These are phyloP conservation scores for Cyclotella baltica DNA, from an alignment of 108 stramenopile genomes.

Conservation along the genomic window DNA sequence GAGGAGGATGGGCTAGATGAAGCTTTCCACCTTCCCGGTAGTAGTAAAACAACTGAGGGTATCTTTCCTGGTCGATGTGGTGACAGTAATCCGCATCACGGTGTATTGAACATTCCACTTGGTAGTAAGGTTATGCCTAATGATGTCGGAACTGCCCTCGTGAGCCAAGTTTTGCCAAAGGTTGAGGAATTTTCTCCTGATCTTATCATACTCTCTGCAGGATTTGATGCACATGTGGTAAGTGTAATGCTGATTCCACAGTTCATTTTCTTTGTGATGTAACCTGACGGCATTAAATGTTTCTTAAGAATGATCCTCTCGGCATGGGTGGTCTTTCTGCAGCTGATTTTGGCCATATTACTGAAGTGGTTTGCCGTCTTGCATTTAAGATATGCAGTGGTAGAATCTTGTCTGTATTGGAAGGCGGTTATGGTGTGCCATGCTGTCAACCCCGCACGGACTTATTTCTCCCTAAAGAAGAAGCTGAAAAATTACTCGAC, in stretches of 20 bases:
- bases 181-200: constrained; percentile 94
- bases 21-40: constrained; percentile 49
- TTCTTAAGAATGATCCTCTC: constrained; percentile 92
- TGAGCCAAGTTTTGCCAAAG: constrained; percentile 78
- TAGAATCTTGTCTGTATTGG: constrained; percentile 91
- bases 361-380: constrained; percentile 86
- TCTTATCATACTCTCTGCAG: constrained; percentile 94
- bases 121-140: constrained; percentile 75
- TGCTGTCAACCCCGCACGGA: constrained; percentile 72
- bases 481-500: constrained; percentile 55
- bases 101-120: constrained; percentile 90
- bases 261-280: too few species aligned
- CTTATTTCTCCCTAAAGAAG: constrained; percentile 55
- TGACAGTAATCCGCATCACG: constrained; percentile 82
- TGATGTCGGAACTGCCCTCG: constrained; percentile 77
- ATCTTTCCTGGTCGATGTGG: constrained; percentile 92
- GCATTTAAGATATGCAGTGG: constrained; percentile 92
- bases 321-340: constrained; percentile 85
- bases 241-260: too few species aligned
- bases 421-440: constrained; percentile 98
- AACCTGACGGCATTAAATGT: too few species aligned
- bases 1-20: constrained; percentile 70
- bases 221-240: constrained; percentile 96
- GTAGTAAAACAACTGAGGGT: constrained; percentile 62
- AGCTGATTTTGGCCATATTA: constrained; percentile 84